Percentiles rank a stretch among this genome's conserved stretches.
Conservation (phyloP, 169 alveolate genomes). For the Eimeria tenella region DNA sequence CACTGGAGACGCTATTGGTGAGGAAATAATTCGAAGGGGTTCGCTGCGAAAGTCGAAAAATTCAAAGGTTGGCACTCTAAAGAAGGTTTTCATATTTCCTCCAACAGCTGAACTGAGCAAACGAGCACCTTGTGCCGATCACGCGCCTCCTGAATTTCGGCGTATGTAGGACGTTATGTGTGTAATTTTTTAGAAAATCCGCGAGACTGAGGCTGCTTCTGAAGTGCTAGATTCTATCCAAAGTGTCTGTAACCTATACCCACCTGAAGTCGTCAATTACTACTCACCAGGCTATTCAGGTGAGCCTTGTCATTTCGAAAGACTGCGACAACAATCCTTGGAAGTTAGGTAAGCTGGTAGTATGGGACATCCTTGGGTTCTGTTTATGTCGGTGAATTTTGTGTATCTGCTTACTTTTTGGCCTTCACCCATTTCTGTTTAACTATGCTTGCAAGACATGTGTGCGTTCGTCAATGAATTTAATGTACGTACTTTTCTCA, state of each 20-base stretch:
- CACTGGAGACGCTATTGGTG: slow-evolving; percentile 90
- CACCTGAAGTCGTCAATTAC: slow-evolving; percentile 95
- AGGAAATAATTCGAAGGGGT: not conserved
- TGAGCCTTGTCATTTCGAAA: not conserved
- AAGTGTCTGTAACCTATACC: slow-evolving; percentile 93
- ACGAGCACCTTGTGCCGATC: too few species aligned
- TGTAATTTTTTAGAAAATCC: slow-evolving; percentile 82
- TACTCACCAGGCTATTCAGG: slow-evolving; percentile 95
- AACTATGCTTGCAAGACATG: not conserved
- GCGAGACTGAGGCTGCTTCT: slow-evolving; percentile 91
- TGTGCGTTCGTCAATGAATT: not conserved
- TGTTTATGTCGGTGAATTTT: not conserved
- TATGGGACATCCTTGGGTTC: too few species aligned
- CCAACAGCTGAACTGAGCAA: too few species aligned
- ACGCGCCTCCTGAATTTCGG: too few species aligned
- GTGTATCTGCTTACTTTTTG: not conserved
- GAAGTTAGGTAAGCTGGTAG: too few species aligned
- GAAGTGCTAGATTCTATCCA: slow-evolving; percentile 92
- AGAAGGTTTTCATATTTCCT: too few species aligned
- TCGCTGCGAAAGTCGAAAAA: too few species aligned
- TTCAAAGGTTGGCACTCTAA: too few species aligned
- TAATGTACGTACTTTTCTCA: not conserved
- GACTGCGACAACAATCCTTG: not conserved
- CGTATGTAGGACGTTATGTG: too few species aligned
- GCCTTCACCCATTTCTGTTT: not conserved